Base-by-base conservation (phyloP, 2,329 filamentous ascomycete genomes). In the Exophiala viscosa region DNA sequence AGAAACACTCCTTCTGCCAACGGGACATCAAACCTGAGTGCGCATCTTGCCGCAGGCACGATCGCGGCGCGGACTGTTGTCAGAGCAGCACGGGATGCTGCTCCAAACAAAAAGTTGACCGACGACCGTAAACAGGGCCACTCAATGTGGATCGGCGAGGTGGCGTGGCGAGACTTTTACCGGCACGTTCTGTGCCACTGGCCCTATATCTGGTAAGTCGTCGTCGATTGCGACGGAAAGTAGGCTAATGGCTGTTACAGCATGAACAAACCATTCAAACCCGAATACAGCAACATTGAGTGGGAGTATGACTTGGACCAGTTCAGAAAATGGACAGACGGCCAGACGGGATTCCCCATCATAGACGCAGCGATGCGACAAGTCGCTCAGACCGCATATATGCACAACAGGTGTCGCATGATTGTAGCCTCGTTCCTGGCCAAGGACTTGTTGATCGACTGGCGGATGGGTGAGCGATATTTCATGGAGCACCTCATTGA, bases 81-180 rank as follows among this genome's bases (percentile, higher is more conserved):
- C 5, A 73, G 78, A 3, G 73, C 74, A 23, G 88, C 88, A 0
- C 76, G 81, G 31, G 78, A 83, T 49, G 70, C 73, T 28, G 88
- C 88, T 62, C 82, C 73, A 20, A 80, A 79, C 1, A 82, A 80
- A 66, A 81, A 52, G 28, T 36, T 60, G 18, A 59, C 55, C 15
- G 59, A 60, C 36, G 60, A 60, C 18, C 52, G 60, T n/a, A 54
- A 56, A 48, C 51, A 62, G 38, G 60, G 59, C 8, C 67, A 75
- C 28, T 76, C 82, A 52, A 76, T 95, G 1, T 95, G 88, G 88
- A 89, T 93, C 58, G 84, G 84, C 48, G 89, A 95, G 68, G 77
- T 95, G 3, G 89, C 88, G 0, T 93, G 89, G 89, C 77, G 89
- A 11, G 89, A 95, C 64, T 95, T 95, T 64, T 95, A 95, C 72